Base-by-base conservation (phyloP, 768 basidiomycete species). In the Leccinum pellstonianum region DNA sequence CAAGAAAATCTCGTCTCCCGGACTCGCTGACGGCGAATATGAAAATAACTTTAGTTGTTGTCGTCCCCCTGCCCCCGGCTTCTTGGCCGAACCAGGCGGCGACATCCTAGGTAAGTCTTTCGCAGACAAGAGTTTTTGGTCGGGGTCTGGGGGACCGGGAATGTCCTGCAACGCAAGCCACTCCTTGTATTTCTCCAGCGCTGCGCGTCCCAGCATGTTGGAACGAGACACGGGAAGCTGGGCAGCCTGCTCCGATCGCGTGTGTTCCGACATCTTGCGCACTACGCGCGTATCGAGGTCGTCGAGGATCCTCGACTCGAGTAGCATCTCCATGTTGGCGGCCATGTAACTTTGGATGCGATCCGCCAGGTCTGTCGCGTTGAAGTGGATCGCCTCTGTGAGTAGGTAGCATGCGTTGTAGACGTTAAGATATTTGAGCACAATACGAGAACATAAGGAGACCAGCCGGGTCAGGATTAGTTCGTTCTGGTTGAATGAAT, bases 401-500 rank as follows among this genome's bases (percentile, higher is more conserved):
- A 97, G 86, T 43, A 98, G 77, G 62, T 87, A 85, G 60, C 86
- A 88, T 1, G 86, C 90, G 60, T 97, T 98, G 72, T 84, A 77
- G 59, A 88, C 78, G 56, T 84, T 88, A 54, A 88, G 78, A 68
- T 85, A 81, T 41, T 79, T 77, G 38, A 94, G 78, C 54, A 98
- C 82, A 47, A 89, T 81, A 9, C 78, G 76, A 1, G 95, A 95
- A 75, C 95, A 97, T 25, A 96, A 75, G 2, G 91, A 80, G 37
- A 93, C 82, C 19, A 98, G 82, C 19, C 87, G 86, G 67, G 92
- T 91, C n/a, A 98, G 77, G 9, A 97, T 81, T 3, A 98, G 76
- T 73, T 98, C 94, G 63, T 90, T 95, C 89, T 95, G 21, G 14
- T 53, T 9, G 14, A 54, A 33, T 19, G 14, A 38, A n/a, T 55